These are phyloP conservation scores for Neurospora sp. DNA, from an alignment of 495 filamentous ascomycete genomes.

Conservation along the genomic window DNA sequence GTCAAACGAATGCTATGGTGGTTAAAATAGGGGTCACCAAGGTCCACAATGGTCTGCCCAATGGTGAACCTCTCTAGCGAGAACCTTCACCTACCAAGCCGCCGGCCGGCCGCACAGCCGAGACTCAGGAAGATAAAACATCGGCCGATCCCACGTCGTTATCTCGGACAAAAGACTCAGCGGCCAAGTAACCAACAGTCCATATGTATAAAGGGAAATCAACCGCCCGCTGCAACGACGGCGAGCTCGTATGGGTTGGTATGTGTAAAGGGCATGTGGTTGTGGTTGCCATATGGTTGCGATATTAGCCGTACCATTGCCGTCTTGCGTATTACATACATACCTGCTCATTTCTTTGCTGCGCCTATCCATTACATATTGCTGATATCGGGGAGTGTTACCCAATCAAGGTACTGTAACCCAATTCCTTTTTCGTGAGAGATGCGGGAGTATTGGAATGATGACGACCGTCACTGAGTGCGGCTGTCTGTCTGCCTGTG, in stretches of 20 bases:
- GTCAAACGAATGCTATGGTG: neutral
- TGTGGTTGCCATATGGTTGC: neutral
- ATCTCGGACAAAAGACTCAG: neutral
- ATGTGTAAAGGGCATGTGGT: neutral
- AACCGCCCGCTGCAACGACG: neutral
- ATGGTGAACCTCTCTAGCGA: neutral
- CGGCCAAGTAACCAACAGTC: neutral
- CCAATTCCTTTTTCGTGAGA: neutral
- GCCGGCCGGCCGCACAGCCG: neutral
- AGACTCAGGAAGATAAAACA: neutral
- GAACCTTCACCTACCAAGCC: neutral
- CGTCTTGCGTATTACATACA: neutral
- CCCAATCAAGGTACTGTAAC: neutral
- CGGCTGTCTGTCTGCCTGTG: neutral
- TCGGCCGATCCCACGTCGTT: neutral
- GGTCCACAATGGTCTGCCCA: neutral
- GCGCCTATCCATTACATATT: neutral
- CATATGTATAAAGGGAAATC: neutral
- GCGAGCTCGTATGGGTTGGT: neutral
- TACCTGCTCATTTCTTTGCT: neutral
- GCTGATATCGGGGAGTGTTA: neutral
- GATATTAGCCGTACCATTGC: neutral
- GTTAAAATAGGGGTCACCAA: neutral
- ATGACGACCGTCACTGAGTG: neutral
- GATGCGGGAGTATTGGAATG: neutral